Percentiles rank a stretch among this genome's conserved stretches.
These are phyloP conservation scores for Mycena crocata DNA, from an alignment of 768 basidiomycete genomes.

Conservation along the genomic window DNA sequence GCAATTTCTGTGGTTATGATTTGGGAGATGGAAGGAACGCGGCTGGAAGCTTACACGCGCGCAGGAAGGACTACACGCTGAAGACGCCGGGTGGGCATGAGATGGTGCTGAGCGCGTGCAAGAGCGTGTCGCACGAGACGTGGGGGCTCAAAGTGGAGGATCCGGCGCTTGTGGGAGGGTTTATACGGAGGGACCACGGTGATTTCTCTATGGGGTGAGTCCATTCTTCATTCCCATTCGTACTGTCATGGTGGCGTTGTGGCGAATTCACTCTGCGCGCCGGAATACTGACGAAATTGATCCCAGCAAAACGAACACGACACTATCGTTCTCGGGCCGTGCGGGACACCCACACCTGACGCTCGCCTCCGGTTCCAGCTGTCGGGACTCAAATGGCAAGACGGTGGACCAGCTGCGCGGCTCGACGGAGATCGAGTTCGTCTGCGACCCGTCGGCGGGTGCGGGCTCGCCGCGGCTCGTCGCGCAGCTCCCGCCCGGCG, in stretches of 20 bases:
- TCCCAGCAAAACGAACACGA: slow-evolving; percentile 45
- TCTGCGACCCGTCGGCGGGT: slow-evolving; percentile 76
- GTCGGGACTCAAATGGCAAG: slow-evolving; percentile 54
- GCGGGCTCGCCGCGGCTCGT: slow-evolving; percentile 67
- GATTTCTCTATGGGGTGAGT: slow-evolving; percentile 81
- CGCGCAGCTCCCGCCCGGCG: slow-evolving; percentile 70
- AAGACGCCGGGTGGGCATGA: slow-evolving; percentile 58
- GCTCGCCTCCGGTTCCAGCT: slow-evolving; percentile 68
- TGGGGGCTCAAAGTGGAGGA: slow-evolving; percentile 67
- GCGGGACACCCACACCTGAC: slow-evolving; percentile 65
- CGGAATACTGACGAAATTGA: slow-evolving; percentile 53
- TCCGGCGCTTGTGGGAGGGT: slow-evolving; percentile 59
- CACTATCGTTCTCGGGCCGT: slow-evolving; percentile 64
- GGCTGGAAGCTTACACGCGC: not conserved
- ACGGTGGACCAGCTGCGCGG: slow-evolving; percentile 51
- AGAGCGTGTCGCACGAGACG: slow-evolving; percentile 62
- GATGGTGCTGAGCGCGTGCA: slow-evolving; percentile 75
- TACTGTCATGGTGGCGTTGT: no score
- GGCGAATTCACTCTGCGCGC: no score
- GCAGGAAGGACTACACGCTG: slow-evolving; percentile 74
- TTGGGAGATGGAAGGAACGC: no score
- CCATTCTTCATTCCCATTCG: no score
- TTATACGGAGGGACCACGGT: slow-evolving; percentile 69
- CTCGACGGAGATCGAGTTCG: slow-evolving; percentile 79
- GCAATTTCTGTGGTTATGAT: slow-evolving; percentile 4